Base-by-base conservation (phyloP, 2,329 filamentous ascomycete species). In the Cordyceps militaris region DNA sequence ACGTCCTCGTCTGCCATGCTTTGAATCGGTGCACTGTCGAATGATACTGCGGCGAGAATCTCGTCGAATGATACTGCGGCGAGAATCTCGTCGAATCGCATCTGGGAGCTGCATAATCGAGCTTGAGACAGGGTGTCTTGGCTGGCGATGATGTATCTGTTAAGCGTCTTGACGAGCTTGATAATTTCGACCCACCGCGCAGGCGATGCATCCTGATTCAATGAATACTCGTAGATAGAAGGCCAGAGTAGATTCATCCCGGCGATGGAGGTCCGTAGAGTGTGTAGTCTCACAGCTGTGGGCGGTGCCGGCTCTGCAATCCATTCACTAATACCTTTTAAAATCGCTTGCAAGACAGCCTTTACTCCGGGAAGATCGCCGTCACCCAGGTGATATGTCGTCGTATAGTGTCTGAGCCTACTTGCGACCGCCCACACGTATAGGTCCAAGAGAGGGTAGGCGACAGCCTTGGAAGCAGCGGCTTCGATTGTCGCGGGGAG, bases 401-500 rank as follows among this genome's bases (percentile, higher is more conserved):
- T 19, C 53, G 60, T 61, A 70, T 57, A 42, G 60, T 59, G 11
- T 66, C 65, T 21, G 63, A 76, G 63, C 55, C 72, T 70, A 50
- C 62, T 67, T 8, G 43, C 21, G 60, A 82, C 59, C 2, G 78
- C 79, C 28, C 71, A 69, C 23, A 70, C 66, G 61, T 83, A 83
- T 19, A 80, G 72, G 44, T 81, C 74, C 7, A 84, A 62, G 48
- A 84, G 64, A 14, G 77, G 70, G 68, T 76, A 83, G 0, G 73
- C 73, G 13, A 72, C 66, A 3, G 64, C 64, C 11, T 66, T 67
- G 8, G 65, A 61, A 11, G 70, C 63, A 0, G 71, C 69, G 1
- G 76, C 73, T 46, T 65, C 70, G 13, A 83, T 66, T 4, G 80
- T 71, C n/a, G 79, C 76, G 0, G 82, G 81, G 3, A 85, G 62